Percentiles rank a stretch among this genome's conserved stretches.
phyloP scores from a whole-genome alignment of 495 filamentous ascomycete genomes.

The Acidomyces sp. region DNA sequence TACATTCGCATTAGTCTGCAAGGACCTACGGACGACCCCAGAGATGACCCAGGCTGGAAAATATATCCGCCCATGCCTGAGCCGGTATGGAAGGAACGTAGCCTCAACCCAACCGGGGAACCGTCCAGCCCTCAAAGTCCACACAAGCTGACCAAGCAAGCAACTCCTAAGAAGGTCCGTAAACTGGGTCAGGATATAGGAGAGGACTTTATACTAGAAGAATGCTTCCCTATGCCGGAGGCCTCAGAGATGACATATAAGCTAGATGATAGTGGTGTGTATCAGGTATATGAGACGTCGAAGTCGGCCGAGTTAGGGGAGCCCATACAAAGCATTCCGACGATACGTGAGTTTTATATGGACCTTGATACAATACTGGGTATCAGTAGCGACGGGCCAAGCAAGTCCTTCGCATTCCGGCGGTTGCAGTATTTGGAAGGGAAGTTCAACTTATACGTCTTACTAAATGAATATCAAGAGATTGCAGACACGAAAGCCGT shows the following conservation, averaged over 20 bases:
- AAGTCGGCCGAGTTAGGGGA: slow-evolving; percentile 44
- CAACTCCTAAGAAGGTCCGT: slow-evolving; percentile 31
- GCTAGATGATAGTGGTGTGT: slow-evolving; percentile 73
- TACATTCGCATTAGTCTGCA: slow-evolving; percentile 85
- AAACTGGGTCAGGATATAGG: slow-evolving; percentile 89
- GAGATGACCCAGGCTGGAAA: slow-evolving; percentile 67
- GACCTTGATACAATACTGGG: slow-evolving; percentile 78
- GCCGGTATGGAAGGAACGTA: slow-evolving; percentile 63
- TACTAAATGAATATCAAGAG: slow-evolving; percentile 94
- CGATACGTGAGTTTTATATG: slow-evolving; percentile 84
- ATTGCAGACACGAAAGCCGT: slow-evolving; percentile 95
- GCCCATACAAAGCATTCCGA: slow-evolving; percentile 70
- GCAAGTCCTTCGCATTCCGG: slow-evolving; percentile 91
- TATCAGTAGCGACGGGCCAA: slow-evolving; percentile 84
- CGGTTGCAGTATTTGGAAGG: slow-evolving; percentile 90
- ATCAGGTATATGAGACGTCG: slow-evolving; percentile 70
- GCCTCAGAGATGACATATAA: slow-evolving; percentile 57
- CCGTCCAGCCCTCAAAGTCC: background rate
- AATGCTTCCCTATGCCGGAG: slow-evolving; percentile 58
- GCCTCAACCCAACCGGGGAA: background rate
- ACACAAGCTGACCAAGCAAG: slow-evolving; percentile 1
- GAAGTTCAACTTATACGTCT: slow-evolving; percentile 84
- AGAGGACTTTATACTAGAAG: slow-evolving; percentile 73
- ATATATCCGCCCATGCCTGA: slow-evolving; percentile 87
- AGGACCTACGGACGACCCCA: slow-evolving; percentile 66